Evolutionary conservation across 2,329 filamentous ascomycete genomes (phyloP).

Genomic region (Atkinsonella hypoxylon): DNA sequence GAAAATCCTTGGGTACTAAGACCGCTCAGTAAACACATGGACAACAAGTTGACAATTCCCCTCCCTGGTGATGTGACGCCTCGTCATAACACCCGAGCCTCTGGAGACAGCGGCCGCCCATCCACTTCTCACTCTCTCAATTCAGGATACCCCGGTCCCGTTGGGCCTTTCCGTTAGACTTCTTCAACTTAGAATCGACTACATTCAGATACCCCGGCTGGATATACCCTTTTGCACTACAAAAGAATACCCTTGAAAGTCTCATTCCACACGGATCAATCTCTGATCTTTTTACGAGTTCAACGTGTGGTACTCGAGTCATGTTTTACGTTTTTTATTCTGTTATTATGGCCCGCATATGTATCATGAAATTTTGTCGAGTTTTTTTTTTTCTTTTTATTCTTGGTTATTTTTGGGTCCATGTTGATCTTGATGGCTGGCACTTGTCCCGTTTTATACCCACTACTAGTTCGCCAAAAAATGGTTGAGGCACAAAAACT

Average conservation of each 20-base stretch:
- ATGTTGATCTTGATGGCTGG: constrained; percentile 22
- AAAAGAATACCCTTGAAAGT: constrained; percentile 40
- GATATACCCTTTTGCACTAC: constrained; percentile 52
- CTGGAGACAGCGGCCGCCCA: constrained; percentile 82
- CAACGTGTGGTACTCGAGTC: constrained; percentile 1
- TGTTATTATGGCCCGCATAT: constrained; percentile 8
- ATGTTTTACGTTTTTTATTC: constrained; percentile 9
- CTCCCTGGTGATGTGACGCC: constrained; percentile 73
- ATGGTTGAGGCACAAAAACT: constrained; percentile 17
- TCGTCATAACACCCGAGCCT: constrained; percentile 71
- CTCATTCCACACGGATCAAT: constrained; percentile 9
- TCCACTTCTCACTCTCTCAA: constrained; percentile 89
- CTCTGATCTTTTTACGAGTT: neutral
- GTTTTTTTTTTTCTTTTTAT: constrained; percentile 4
- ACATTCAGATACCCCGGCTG: constrained; percentile 49
- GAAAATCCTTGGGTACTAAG: constrained; percentile 57
- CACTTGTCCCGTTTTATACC: constrained; percentile 22
- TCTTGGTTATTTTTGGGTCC: constrained; percentile 11
- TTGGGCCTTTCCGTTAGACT: constrained; percentile 82
- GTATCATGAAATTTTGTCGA: constrained; percentile 7
- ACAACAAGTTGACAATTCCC: constrained; percentile 52
- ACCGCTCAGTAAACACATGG: constrained; percentile 52
- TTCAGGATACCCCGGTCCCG: constrained; percentile 91
- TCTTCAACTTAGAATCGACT: constrained; percentile 29
- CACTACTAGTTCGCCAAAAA: constrained; percentile 18